Evolutionary conservation across 345 rosid genomes (phyloP), one percentile per base, ranked within the genome.

Genomic region (Diplotaxis tenuifolia): DNA sequence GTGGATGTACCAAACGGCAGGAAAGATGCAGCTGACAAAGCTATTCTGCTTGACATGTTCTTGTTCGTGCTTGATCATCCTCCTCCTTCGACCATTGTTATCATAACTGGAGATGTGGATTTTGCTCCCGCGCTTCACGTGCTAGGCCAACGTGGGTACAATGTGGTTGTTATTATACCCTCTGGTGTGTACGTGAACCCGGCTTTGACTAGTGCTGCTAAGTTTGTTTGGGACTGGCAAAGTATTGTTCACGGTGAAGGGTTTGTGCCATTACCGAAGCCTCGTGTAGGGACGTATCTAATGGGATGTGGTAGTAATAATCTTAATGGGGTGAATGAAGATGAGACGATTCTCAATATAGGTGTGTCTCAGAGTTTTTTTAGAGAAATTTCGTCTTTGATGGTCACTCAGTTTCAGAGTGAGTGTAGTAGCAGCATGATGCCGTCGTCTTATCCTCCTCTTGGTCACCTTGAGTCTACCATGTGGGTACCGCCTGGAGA

Each of bases 21-120:
- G 70, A 95, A 95, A 82, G 99, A 92, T 70, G 99, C 98, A 31
- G 89, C 99, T 49, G 99, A 95, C 78, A 92, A 90, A 78, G 99
- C 99, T 34, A 95, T 95, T 71, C 72, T 95, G 76, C 85, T 95
- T 11, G 99, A 95, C 79, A 90, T 95, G 99, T 95, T 95, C 74
- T 84, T 95, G 62, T 95, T 95, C 77, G 96, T 89, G 3, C 96
- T 95, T 4, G 99, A 95, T 78, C 82, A 95, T 62, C 92, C 84
- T 4, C 91, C 97, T 0, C 97, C 99, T 61, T 82, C 98, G 11
- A 88, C 96, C 10, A 88, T 95, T 67, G 75, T 95, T 85, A 84
- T 95, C 20, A 87, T 95, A n/a, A 86, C 99, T 0, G 98, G 99
- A 40, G 99, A 95, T 65, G 97, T 95, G 9, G 99, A 95, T 84